Evolutionary conservation across 352 stramenopile genomes (phyloP).

Genomic region (Globisporangium paroecandrum): DNA sequence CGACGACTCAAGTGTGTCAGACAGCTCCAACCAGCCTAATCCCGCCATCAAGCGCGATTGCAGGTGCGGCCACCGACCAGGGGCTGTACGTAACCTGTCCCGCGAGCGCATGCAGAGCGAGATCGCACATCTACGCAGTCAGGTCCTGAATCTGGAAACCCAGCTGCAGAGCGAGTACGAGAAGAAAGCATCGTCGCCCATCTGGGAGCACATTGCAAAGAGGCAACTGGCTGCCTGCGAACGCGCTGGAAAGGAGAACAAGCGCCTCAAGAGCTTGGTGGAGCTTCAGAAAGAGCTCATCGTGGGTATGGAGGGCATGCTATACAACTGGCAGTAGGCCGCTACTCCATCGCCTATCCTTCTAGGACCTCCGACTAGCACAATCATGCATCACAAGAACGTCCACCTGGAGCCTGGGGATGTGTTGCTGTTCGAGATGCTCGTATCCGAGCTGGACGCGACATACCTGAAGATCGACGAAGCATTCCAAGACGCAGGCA

Average conservation of each 20-base stretch:
- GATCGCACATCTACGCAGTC: too few relatives aligned
- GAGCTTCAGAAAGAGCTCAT: constrained; percentile 7
- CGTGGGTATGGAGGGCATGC: constrained; percentile 5
- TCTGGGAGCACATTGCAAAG: constrained; percentile 14
- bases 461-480: constrained; percentile 11
- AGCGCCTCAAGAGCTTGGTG: constrained; percentile 11
- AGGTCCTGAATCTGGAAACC: too few relatives aligned
- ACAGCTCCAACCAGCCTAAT: too few relatives aligned
- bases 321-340: constrained; percentile 8
- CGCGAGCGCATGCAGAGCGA: too few relatives aligned
- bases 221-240: not conserved
- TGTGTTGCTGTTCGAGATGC: constrained; percentile 11
- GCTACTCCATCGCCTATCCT: not conserved
- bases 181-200: not conserved
- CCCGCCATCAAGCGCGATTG: too few relatives aligned
- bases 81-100: too few relatives aligned
- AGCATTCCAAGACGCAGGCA: not conserved
- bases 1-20: too few relatives aligned
- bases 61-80: too few relatives aligned
- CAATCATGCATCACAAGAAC: not conserved
- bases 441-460: constrained; percentile 15
- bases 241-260: constrained; percentile 7
- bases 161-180: too few relatives aligned
- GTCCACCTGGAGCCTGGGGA: constrained; percentile 12
- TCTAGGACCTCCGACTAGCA: too few relatives aligned